Evolutionary conservation across 2,329 filamentous ascomycete species (phyloP).

Genomic region (Penicillium sp.): DNA sequence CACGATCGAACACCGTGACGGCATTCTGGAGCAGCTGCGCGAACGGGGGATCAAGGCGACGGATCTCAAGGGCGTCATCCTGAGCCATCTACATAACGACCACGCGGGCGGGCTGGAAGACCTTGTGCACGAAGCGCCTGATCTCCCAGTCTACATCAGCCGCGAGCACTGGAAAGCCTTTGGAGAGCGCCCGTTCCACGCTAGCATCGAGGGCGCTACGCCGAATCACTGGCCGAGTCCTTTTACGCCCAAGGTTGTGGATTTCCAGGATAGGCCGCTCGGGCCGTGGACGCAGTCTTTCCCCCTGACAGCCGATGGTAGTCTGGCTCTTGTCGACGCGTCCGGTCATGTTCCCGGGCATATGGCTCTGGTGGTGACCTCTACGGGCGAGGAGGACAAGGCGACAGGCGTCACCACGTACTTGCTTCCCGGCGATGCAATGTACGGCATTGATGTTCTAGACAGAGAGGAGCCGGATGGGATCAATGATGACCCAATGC

Average conservation of each 20-base stretch:
- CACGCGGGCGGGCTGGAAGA: not conserved
- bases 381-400: not conserved
- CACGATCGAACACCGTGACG: not conserved
- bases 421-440: not conserved
- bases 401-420: not conserved
- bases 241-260: not conserved
- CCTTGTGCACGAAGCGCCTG: not conserved
- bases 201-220: constrained; percentile 1
- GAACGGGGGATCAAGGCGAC: not conserved
- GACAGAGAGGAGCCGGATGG: constrained; percentile 6
- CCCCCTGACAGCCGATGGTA: not conserved
- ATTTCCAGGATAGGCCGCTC: not conserved
- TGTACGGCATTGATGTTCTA: constrained; percentile 1
- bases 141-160: constrained; percentile 2
- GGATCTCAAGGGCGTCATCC: not conserved
- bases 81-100: constrained; percentile 4
- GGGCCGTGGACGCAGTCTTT: not conserved
- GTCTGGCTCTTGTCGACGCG: not conserved
- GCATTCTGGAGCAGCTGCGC: not conserved
- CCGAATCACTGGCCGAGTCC: not conserved
- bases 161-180: constrained; percentile 4
- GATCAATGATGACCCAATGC: not conserved
- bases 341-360: not conserved
- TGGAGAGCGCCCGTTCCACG: not conserved
- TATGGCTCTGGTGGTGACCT: not conserved